phyloP scores from a whole-genome alignment of 257 asterid genomes.

The Solanum okadae region DNA sequence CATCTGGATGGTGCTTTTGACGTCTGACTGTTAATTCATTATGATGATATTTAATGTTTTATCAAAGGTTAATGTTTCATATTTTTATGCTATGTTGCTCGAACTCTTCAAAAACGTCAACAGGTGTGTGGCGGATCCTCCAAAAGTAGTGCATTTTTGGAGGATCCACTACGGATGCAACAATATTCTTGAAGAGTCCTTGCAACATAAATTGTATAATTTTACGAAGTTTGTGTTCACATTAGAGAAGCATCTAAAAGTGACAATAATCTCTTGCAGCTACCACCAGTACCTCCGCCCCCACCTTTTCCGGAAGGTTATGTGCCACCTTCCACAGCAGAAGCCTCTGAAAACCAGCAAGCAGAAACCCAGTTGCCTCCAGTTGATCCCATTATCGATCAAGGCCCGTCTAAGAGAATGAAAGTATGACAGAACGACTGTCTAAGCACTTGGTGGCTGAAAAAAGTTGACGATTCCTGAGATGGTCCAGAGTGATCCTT shows the following conservation, averaged over 20 bases:
- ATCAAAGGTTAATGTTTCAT: not conserved
- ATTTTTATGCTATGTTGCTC: not conserved
- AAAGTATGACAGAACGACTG: slow-evolving; percentile 27
- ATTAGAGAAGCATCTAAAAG: not conserved
- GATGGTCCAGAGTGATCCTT: not conserved
- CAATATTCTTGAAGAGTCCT: not conserved
- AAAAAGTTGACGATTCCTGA: not conserved
- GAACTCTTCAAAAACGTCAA: not conserved
- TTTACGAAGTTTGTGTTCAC: not conserved
- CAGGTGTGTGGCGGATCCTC: not conserved
- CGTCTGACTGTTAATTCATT: not conserved
- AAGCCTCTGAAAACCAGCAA: slow-evolving; percentile 46
- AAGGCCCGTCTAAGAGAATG: slow-evolving; percentile 87
- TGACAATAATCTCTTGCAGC: slow-evolving; percentile 28
- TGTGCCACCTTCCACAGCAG: slow-evolving; percentile 41
- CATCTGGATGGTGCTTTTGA: not conserved
- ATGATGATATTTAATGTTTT: not conserved
- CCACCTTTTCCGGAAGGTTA: slow-evolving; percentile 87
- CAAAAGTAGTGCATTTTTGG: not conserved
- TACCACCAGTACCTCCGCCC: slow-evolving; percentile 77
- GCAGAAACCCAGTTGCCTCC: slow-evolving; percentile 31
- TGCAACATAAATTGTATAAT: not conserved
- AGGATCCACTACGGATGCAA: not conserved
- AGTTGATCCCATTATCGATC: slow-evolving; percentile 88
- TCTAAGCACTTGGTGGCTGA: not conserved